A percentile compares a stretch with the other conserved stretches of the same genome.
Conservation (phyloP, 164 flowering plant species). For the grape (Vitis vinifera) region ASM3070453v1 NC_081813.1:3559001-3559500, state of each 20-base stretch:
- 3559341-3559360: constrained; percentile 6
- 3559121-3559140: constrained; percentile 13
- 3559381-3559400: not conserved
- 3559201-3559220: not conserved
- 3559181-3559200: constrained; percentile 8
- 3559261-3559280: constrained; percentile 6
- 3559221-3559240: constrained; percentile 3
- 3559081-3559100: constrained; percentile 15
- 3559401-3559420: constrained; percentile 19
- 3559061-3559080: not conserved
- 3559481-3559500: not conserved
- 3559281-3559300: constrained; percentile 6
- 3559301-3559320: constrained; percentile 5
- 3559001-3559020: constrained; percentile 17
- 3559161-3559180: constrained; percentile 3
- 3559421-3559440: constrained; percentile 12
- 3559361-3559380: constrained; percentile 6
- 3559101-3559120: constrained; percentile 4
- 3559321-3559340: constrained; percentile 13
- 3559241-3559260: constrained; percentile 15
- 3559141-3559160: constrained; percentile 19
- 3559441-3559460: not conserved
- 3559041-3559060: constrained; percentile 8
- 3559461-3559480: not conserved
- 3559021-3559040: not conserved